Evolutionary conservation across 495 filamentous ascomycete genomes (phyloP).

Genomic region (Daldinia bambusicola): DNA sequence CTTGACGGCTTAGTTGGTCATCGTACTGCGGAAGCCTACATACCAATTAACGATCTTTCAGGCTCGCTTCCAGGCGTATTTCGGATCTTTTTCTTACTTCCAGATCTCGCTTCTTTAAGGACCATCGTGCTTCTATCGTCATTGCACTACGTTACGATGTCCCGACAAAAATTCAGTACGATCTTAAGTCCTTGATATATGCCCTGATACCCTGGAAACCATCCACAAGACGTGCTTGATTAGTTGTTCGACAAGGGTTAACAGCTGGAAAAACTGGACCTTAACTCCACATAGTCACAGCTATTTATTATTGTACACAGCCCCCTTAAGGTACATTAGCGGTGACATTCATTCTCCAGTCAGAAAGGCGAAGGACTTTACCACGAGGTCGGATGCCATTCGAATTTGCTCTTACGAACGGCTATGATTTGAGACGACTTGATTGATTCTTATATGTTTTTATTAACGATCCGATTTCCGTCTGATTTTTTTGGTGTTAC

Average conservation of each 20-base stretch:
- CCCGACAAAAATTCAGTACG: not conserved
- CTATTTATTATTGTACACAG: slow-evolving; percentile 25
- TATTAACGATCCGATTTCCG: slow-evolving; percentile 1
- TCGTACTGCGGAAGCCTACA: not conserved
- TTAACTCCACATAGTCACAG: slow-evolving; percentile 37
- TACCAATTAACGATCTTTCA: not conserved
- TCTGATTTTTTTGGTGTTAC: not conserved
- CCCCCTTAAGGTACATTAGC: slow-evolving; percentile 32
- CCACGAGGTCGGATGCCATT: not conserved
- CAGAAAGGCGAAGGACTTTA: slow-evolving; percentile 9
- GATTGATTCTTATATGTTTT: not conserved
- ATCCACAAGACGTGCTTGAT: slow-evolving; percentile 6
- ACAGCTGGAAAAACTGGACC: slow-evolving; percentile 30
- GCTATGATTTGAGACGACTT: not conserved
- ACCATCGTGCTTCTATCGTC: not conserved
- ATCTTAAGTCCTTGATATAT: slow-evolving; percentile 2
- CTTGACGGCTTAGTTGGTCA: not conserved
- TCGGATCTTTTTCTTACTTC: not conserved
- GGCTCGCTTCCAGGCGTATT: too few relatives aligned
- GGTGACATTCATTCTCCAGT: slow-evolving; percentile 12
- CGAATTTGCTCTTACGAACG: not conserved
- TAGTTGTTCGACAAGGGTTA: slow-evolving; percentile 13
- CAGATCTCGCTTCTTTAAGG: not conserved
- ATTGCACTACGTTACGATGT: slow-evolving; percentile 2
- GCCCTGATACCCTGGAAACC: slow-evolving; percentile 9